phyloP scores from a whole-genome alignment of 768 basidiomycete species.

The Boletus sp. region DNA sequence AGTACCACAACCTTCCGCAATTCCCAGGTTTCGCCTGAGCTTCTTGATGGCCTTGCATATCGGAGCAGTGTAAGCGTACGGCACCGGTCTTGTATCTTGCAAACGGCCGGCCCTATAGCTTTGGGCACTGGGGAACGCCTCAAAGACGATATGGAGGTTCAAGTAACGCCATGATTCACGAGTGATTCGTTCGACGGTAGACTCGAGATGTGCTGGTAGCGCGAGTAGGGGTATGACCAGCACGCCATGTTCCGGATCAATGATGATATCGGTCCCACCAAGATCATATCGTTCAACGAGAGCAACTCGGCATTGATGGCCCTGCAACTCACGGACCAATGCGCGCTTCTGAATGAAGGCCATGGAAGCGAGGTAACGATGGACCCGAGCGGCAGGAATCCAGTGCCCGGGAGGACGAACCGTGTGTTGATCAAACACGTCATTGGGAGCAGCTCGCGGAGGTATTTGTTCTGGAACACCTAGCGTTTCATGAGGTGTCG shows the following conservation, averaged over 20 bases:
- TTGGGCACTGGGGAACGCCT: constrained; percentile 56
- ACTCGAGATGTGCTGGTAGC: constrained; percentile 49
- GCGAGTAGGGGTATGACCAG: constrained; percentile 44
- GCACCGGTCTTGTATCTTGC: constrained; percentile 6
- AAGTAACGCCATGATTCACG: constrained; percentile 62
- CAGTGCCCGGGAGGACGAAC: constrained; percentile 38
- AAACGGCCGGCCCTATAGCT: constrained; percentile 22
- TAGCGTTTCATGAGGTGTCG: constrained; percentile 3
- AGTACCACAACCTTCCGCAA: constrained; percentile 57
- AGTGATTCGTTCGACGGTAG: constrained; percentile 43
- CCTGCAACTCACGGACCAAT: constrained; percentile 50
- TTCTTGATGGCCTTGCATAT: constrained; percentile 68
- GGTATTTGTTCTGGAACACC: constrained; percentile 11
- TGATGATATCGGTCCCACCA: constrained; percentile 59
- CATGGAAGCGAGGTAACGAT: constrained; percentile 70
- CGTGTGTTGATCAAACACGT: constrained; percentile 43
- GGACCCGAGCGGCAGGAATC: constrained; percentile 34
- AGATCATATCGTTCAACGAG: constrained; percentile 65
- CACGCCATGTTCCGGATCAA: constrained; percentile 60
- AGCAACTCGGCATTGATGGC: constrained; percentile 43
- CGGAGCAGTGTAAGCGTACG: constrained; percentile 59
- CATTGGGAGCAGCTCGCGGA: constrained; percentile 34
- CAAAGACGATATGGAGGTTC: constrained; percentile 58
- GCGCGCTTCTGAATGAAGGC: constrained; percentile 64
- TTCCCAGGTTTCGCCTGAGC: constrained; percentile 57